phyloP scores from a whole-genome alignment of 306 rosid genomes.

The Dalbergia cultrata region DNA sequence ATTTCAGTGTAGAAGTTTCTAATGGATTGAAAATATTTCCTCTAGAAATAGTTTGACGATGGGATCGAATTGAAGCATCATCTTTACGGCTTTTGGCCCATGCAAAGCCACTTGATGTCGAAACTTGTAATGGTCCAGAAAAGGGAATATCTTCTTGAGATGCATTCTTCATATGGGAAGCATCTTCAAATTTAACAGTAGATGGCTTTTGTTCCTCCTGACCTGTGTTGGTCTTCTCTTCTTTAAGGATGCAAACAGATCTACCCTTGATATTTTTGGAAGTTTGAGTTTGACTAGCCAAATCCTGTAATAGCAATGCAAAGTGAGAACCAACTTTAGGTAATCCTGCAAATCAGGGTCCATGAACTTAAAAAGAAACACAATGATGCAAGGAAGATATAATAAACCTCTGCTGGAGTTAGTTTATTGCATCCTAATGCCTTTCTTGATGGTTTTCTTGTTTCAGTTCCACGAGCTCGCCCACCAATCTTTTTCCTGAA shows the following conservation, averaged over 20 bases:
- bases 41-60: conserved; percentile 72
- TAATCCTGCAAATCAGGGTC: conserved; percentile 20
- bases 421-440: conserved; percentile 69
- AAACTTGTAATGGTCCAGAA: conserved; percentile 88
- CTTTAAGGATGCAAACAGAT: conserved; percentile 57
- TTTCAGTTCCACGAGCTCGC: conserved; percentile 74
- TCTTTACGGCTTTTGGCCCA: conserved; percentile 90
- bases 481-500: conserved; percentile 84
- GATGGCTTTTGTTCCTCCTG: conserved; percentile 60
- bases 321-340: conserved; percentile 34
- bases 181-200: conserved; percentile 65
- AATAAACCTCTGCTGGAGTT: conserved; percentile 79
- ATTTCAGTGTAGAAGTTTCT: conserved; percentile 58
- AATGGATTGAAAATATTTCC: conserved; percentile 69
- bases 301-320: conserved; percentile 62
- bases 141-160: conserved; percentile 94
- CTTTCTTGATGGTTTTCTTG: conserved; percentile 80
- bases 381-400: conserved; percentile 29
- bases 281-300: conserved; percentile 56
- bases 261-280: conserved; percentile 53
- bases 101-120: conserved; percentile 93
- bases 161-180: conserved; percentile 79
- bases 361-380: conserved; percentile 18
- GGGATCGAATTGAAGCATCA: conserved; percentile 65
- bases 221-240: conserved; percentile 47